These are phyloP conservation scores for Sporothrix protearum DNA, from an alignment of 2,329 filamentous ascomycete species.

Conservation along the genomic window DNA sequence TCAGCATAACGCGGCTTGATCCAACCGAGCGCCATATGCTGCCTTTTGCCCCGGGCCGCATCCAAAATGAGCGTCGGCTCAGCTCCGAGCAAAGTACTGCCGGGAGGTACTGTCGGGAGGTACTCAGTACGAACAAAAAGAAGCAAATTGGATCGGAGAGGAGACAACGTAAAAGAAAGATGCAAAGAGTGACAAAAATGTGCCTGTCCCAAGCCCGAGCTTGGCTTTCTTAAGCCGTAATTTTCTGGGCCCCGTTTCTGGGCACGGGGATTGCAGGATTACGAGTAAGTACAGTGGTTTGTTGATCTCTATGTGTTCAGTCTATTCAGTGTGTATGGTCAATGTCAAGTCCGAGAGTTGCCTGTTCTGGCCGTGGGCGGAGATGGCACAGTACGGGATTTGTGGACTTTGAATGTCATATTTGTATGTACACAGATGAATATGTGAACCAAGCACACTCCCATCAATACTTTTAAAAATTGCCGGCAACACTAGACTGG, in stretches of 20 bases:
- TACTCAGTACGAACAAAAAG: not conserved
- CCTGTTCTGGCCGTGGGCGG: not conserved
- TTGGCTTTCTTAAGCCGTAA: not conserved
- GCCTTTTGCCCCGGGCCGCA: too few relatives aligned
- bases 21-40: not conserved
- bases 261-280: not conserved
- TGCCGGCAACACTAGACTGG: too few relatives aligned
- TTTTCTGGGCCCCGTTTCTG: not conserved
- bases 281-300: too few relatives aligned
- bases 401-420: too few relatives aligned
- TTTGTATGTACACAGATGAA: too few relatives aligned
- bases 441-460: too few relatives aligned
- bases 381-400: not conserved
- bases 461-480: too few relatives aligned
- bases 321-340: not conserved
- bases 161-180: too few relatives aligned
- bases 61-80: conserved; percentile 2
- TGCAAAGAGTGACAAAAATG: not conserved
- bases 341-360: not conserved
- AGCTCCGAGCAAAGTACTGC: not conserved
- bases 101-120: not conserved
- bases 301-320: too few relatives aligned
- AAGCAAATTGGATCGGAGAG: not conserved
- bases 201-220: not conserved
- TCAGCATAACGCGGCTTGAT: too few relatives aligned